Base-by-base conservation (phyloP, 2,329 filamentous ascomycete species). In the Aureobasidium sp. region DNA sequence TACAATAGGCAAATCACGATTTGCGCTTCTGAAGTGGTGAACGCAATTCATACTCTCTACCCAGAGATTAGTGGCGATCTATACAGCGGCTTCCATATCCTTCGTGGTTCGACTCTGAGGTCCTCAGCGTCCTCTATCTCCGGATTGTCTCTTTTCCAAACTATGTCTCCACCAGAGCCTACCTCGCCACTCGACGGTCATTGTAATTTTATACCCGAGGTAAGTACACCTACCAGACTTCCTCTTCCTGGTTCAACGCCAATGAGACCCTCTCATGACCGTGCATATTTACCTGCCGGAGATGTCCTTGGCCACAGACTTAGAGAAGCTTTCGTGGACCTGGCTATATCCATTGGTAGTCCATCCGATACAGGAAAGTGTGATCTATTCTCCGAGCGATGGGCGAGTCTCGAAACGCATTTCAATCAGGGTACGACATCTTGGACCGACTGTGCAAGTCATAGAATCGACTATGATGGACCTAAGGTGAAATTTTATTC, bases 1-100 rank as follows among this genome's bases (percentile, higher is more conserved):
- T 20, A 27, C 12, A 44, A 20, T 8, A 61, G 56, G 36, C 62
- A 61, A 6, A 41, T 71, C 7, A 60, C 36, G 13, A 1, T 96
- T 66, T 90, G 88, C 70, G 85, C 90, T 39, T 83, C 88, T 44
- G 92, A 97, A 72, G 78, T 96, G 66, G 79, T 88, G 39, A 92
- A 90, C 2, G 77, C 96, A 68, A 84, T 95, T 65, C 90, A 94
- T 72, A 87, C 88, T 12, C 82, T 97, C 15, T 96, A 92, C 70
- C 92, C 92, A 0, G 87, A 90, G 68, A 86, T 88, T 1, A 79
- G 80, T 39, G 90, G 87, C 1, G 79, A 75, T 39, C 66, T 47
- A 10, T 39, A n/a, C 13, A 29, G 34, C 5, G 41, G 47, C 27
- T 32, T 52, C 7, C 46, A 57, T 5, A 50, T 32, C 32, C 7